Base-by-base conservation (phyloP, 768 basidiomycete species). In the Naganishia kalamii region DNA sequence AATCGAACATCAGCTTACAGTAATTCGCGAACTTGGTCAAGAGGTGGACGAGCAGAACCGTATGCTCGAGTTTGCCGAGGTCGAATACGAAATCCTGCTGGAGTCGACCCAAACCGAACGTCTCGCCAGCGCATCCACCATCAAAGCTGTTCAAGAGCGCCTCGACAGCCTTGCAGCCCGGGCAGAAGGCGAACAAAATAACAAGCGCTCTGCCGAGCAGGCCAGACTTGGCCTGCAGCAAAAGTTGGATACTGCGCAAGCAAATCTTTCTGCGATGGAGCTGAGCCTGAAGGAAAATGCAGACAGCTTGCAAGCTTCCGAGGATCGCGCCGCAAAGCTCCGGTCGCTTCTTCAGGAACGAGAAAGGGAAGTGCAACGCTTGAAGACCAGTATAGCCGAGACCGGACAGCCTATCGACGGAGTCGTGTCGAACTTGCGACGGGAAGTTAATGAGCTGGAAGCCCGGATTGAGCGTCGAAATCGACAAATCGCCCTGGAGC, bases 401-500 rank as follows among this genome's bases (percentile, higher is more conserved):
- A 57, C 32, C 35, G 62, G 62, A 29, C 62, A 63, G 17, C 59
- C 65, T 43, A 43, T 48, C 15, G 60, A 66, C n/a, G 60, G 37
- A 17, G 32, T 25, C 21, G 33, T 60, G 33, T 13, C 50, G 4
- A 30, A 48, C 3, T 44, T 67, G 2, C 66, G 50, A 7, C 23
- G 41, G 5, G 40, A 50, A 17, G 33, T 41, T 8, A 37, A 32
- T 10, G 49, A 57, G 15, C 17, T 57, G 21, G 66, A 67, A 47
- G 51, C 44, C 37, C 47, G 62, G 35, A 50, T 68, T 35, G 62
- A 46, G n/a, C 62, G 66, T 4, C 30, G 66, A 13, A 68, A 63
- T 43, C 44, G 47, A 27, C 66, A 62, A 27, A 47, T 68, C 23
- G 66, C 62, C 23, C 30, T 50, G 8, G 66, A 68, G 57, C 66